Evolutionary conservation across 495 filamentous ascomycete species (phyloP), one percentile per base, ranked within the genome.

Genomic region (Usnea hakonensis): DNA sequence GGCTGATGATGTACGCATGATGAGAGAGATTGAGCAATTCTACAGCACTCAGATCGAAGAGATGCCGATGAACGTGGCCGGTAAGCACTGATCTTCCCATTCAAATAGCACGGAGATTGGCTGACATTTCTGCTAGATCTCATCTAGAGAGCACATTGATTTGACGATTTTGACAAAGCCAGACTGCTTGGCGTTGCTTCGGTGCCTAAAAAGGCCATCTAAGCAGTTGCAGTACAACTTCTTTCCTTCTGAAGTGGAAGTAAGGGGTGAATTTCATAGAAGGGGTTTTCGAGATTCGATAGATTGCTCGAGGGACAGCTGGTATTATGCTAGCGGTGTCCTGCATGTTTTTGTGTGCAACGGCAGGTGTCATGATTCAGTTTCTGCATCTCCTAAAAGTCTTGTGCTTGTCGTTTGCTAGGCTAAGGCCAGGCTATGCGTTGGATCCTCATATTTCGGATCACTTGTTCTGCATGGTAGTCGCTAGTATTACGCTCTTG

Each of bases 1-100:
- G 61, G 90, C 90, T 70, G 94, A 98, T 64, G 94, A 98, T 81
- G 94, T 98, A 68, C 92, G 95, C 74, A 98, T 98, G 86, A 90
- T 98, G 84, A 87, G 94, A 69, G 95, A 98, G 76, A 98, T 98
- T 66, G 94, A 80, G 70, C 80, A 83, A 73, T 85, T 83, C 74
- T 85, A 85, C 77, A 83, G 79, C 77, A 84, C 78, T 71, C 81
- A 83, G 72, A 80, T 83, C 63, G 81, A 83, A 72, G 81, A 83
- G 75, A 83, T 83, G 81, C 81, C 81, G 68, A 83, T 83, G 81
- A 83, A 82, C 75, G 78, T 80, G 76, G 80, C 80, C 64, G 76
- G 75, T 77, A 72, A 66, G 74, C 70, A 16, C 53, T 23, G 37
- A 52, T 4, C n/a, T 13, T 28, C 19, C 17, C 11, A 26, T 7